Evolutionary conservation across 148 eudicot genomes (phyloP).

Genomic region (Rheum nobile): DNA sequence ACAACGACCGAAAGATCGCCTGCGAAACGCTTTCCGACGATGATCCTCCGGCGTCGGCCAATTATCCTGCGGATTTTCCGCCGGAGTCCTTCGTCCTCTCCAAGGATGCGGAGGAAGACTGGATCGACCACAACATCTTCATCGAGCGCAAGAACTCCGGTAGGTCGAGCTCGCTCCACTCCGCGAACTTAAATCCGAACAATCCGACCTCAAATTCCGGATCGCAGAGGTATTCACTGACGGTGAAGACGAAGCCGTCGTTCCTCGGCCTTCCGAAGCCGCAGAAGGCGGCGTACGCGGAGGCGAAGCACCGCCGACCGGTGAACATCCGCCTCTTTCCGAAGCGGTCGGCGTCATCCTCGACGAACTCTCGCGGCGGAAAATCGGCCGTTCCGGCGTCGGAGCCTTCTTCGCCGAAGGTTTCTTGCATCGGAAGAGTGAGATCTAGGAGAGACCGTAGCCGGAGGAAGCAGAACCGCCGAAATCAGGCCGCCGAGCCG

Average conservation of each 20-base stretch:
- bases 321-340: constrained; percentile 44
- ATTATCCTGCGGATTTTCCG: constrained; percentile 27
- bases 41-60: constrained; percentile 1
- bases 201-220: constrained; percentile 15
- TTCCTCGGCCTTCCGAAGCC: constrained; percentile 67
- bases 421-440: constrained; percentile 82
- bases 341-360: constrained; percentile 25
- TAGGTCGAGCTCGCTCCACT: constrained; percentile 23
- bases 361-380: constrained; percentile 9
- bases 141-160: constrained; percentile 61
- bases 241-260: constrained; percentile 24
- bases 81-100: constrained; percentile 87
- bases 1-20: constrained; percentile 35
- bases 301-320: constrained; percentile 22
- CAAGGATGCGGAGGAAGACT: constrained; percentile 68
- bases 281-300: constrained; percentile 42
- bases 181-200: constrained; percentile 10
- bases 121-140: constrained; percentile 70
- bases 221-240: constrained; percentile 33
- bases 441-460: constrained; percentile 45
- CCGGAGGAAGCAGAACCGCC: constrained; percentile 18
- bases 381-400: constrained; percentile 21
- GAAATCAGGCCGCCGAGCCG: background rate
- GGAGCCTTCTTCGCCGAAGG: constrained; percentile 85
- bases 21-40: constrained; percentile 30